Evolutionary conservation across 2,329 filamentous ascomycete species (phyloP), one percentile per base, ranked within the genome.

Genomic region (Apiospora pterosperma): DNA sequence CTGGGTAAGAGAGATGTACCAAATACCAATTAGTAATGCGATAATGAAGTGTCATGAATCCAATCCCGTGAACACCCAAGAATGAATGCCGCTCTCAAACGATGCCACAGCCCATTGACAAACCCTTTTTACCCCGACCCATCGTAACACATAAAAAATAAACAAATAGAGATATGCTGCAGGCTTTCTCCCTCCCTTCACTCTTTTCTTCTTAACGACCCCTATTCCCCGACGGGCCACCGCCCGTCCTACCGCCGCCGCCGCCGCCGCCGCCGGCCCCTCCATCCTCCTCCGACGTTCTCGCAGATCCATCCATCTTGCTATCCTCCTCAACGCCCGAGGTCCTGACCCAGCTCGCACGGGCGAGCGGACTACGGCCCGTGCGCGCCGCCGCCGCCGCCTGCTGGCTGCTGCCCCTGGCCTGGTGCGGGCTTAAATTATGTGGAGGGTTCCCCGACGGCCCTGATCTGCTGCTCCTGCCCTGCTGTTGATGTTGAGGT

Each of bases 301-400:
- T 19, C 48, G 48, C 34, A 12, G 36, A 38, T 12, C 39, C 55
- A 10, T 38, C 58, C 58, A 60, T 38, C 23, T 60, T 36, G n/a
- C 38, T 7, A 8, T 36, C 34, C 10, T 60, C 58, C 11, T 60
- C 34, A 8, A 12, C 58, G 8, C n/a, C 68, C 16, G 72, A 68
- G 0, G 72, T 70, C 23, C 72, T 71, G 59, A 76, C 69, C 68
- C 75, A 77, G 65, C 77, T 78, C 19, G 71, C 68, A 25, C 76
- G 71, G 2, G 77, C 76, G 5, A 81, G 71, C 5, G 79, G 79
- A 63, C 79, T 81, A 36, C 76, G 74, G 5, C 76, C 78, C 3
- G 72, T 71, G 36, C 73, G 64, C n/a, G 55, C 64, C 2, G 59
- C 64, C 48, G 71, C 69, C 48, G 38, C n/a, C 16, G 38, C 16